Conservation (phyloP, 2,329 filamentous ascomycete genomes). For the Moelleriella libera region DNA sequence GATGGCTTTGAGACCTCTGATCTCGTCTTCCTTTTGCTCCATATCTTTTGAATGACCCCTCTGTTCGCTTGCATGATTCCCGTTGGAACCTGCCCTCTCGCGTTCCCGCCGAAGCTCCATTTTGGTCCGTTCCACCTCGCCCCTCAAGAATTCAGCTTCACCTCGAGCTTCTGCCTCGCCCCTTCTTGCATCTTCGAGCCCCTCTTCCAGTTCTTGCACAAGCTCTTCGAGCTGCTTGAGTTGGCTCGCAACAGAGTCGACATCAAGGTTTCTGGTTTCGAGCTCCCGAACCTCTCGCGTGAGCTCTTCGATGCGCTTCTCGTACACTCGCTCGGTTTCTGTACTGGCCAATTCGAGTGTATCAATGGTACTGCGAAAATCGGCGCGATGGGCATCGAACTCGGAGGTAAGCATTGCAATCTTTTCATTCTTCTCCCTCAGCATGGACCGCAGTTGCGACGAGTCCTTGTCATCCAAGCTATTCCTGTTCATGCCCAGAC, state of each 20-base stretch:
- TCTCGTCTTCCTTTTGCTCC: constrained; percentile 93
- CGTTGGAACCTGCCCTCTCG: constrained; percentile 48
- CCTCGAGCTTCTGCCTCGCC: constrained; percentile 92
- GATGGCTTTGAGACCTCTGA: constrained; percentile 90
- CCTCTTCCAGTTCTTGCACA: constrained; percentile 93
- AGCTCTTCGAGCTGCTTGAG: constrained; percentile 92
- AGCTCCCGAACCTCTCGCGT: constrained; percentile 72
- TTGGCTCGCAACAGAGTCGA: constrained; percentile 80
- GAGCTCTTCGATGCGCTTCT: constrained; percentile 78
- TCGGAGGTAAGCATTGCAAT: constrained; percentile 86
- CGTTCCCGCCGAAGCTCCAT: constrained; percentile 79
- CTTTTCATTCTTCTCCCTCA: constrained; percentile 94
- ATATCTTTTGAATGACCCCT: constrained; percentile 54
- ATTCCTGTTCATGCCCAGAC: constrained; percentile 24
- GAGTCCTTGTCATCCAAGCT: constrained; percentile 57
- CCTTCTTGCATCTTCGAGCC: constrained; percentile 81
- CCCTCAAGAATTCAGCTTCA: constrained; percentile 88
- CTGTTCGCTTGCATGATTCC: constrained; percentile 25
- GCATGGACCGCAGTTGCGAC: constrained; percentile 60
- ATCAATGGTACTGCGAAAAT: constrained; percentile 94
- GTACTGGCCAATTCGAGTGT: constrained; percentile 90
- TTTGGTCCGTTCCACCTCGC: constrained; percentile 84
- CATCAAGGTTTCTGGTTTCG: constrained; percentile 72
- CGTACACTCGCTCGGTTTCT: constrained; percentile 92
- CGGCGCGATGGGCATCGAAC: constrained; percentile 86